phyloP scores from a whole-genome alignment of 2,329 filamentous ascomycete species.

The Teratosphaeria nubilosa region DNA sequence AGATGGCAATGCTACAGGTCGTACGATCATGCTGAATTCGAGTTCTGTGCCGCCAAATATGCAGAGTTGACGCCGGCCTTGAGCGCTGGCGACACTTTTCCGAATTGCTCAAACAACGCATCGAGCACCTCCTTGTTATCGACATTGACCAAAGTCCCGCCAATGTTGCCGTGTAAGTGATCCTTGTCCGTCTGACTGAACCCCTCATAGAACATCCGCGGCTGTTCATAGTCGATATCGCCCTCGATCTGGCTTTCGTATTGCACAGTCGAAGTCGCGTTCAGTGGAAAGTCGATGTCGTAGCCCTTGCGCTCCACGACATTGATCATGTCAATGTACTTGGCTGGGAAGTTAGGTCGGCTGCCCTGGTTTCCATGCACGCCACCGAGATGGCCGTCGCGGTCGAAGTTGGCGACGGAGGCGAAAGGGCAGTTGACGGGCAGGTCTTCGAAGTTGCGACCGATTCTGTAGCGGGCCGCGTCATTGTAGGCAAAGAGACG shows the following conservation, averaged over 20 bases:
- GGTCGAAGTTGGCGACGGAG: conserved; percentile 2
- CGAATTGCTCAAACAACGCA: conserved; percentile 15
- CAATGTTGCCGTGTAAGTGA: conserved; percentile 20
- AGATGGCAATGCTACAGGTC: neutral
- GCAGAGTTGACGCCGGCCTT: neutral
- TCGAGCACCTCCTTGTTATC: conserved; percentile 16
- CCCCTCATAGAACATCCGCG: conserved; percentile 17
- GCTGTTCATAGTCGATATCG: conserved; percentile 21
- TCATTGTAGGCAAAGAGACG: conserved; percentile 43
- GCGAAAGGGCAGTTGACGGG: conserved; percentile 19
- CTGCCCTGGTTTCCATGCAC: conserved; percentile 16
- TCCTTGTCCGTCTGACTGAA: conserved; percentile 16
- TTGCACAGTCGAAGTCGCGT: conserved; percentile 10
- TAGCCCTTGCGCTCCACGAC: conserved; percentile 14
- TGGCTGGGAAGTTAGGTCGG: conserved; percentile 16
- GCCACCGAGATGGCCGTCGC: conserved; percentile 17
- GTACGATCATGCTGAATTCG: neutral
- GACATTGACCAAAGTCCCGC: conserved; percentile 20
- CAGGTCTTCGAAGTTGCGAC: neutral
- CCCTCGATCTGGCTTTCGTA: conserved; percentile 16
- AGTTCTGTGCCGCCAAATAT: neutral
- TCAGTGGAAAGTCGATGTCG: conserved; percentile 13
- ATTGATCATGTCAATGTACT: conserved; percentile 19
- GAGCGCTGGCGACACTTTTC: neutral
- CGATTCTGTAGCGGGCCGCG: neutral